phyloP scores from a whole-genome alignment of 768 basidiomycete genomes.

The Calocybe indica region DNA sequence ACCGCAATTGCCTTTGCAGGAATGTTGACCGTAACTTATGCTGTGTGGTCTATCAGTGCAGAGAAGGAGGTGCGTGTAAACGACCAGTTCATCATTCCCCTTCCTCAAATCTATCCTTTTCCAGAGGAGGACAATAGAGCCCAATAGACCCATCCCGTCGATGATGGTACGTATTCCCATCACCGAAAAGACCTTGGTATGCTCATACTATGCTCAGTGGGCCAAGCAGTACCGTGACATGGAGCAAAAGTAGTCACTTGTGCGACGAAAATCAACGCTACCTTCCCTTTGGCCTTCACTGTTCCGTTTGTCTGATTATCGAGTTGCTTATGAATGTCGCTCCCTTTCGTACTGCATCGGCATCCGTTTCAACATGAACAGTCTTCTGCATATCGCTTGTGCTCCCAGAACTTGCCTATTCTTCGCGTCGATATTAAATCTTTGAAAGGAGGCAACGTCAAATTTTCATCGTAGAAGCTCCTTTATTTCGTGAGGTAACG shows the following conservation, averaged over 20 bases:
- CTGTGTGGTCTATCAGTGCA: constrained; percentile 67
- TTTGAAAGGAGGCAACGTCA: no score
- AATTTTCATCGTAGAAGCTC: no score
- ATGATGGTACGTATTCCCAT: constrained; percentile 49
- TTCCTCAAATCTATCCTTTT: background rate
- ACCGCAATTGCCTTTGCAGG: constrained; percentile 70
- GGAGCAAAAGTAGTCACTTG: constrained; percentile 2
- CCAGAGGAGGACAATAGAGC: constrained; percentile 55
- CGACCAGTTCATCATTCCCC: background rate
- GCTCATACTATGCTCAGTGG: constrained; percentile 17
- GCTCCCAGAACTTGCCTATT: no score
- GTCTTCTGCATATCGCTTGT: no score
- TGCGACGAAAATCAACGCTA: no score
- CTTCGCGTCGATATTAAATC: no score
- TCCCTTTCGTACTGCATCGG: no score
- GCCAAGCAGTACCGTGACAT: constrained; percentile 26
- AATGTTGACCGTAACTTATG: constrained; percentile 59
- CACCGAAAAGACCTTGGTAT: background rate
- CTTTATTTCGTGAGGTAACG: no score
- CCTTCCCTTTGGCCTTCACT: no score
- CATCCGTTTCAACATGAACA: no score
- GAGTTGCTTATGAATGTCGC: no score
- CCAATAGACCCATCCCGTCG: constrained; percentile 70
- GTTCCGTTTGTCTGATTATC: no score
- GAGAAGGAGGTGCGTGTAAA: constrained; percentile 62